Base-by-base conservation (phyloP, 805 yeast species). In the Yamadazyma nakazawae region DNA sequence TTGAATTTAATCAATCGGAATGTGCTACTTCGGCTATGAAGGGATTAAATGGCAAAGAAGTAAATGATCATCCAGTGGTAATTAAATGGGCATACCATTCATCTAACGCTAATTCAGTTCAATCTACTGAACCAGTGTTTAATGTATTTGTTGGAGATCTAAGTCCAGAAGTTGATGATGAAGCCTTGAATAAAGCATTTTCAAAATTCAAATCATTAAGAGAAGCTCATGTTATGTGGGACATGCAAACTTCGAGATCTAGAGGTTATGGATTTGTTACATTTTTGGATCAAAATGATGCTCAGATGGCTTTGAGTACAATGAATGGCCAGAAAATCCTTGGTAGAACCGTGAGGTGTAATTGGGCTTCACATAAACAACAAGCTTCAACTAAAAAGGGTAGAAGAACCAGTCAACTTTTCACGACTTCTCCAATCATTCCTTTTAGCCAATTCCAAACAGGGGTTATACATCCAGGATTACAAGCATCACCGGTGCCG, bases 201-300 rank as follows among this genome's bases (percentile, higher is more conserved):
- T 55, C 70, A 5, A 69, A 72, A 46, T 85, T 78, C 62, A 70
- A 73, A 14, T 77, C 89, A 1, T 70, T 86, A 57, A 69, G 80
- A 40, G 94, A 87, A 63, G 96, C 96, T 11, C 90, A 89, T 56
- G 96, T 89, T 28, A 90, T 89, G 96, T 89, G 97, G 96, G 96
- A 90, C 63, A 88, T 88, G 95, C 91, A 87, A 63, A 85, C 94
- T 21, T 94, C 95, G 37, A 76, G 96, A 61, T 88, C 96, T 2
- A 76, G 96, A 67, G 96, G 96, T 32, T 89, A 89, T 60, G 96
- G 97, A 2, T 89, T 90, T 64, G 94, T 88, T 11, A 83, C 92
- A 1, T 90, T 90, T 58, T 64, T 70, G 24, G 78, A 76, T 21
- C 79, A 75, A 51, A 66, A 70, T 16, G 92, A 88, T 53, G 96